A percentile compares a stretch with the other conserved stretches of the same genome.
Evolutionary conservation across 306 rosid species (phyloP).

Genomic region (Quercus parvula): DNA sequence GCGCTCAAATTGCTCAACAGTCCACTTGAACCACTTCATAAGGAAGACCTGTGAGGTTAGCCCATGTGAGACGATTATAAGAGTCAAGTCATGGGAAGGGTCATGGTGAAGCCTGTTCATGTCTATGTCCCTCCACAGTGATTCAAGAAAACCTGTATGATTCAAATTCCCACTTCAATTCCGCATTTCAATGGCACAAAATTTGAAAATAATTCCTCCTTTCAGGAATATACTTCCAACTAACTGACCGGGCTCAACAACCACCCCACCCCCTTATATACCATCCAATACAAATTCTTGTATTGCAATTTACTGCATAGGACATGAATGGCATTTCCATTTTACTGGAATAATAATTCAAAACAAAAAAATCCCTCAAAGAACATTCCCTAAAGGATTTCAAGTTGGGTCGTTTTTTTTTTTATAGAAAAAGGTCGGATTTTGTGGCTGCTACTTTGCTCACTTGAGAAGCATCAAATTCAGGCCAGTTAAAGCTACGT

Average conservation of each 20-base stretch:
- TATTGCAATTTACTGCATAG: neutral
- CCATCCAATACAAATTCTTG: neutral
- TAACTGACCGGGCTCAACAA: too few relatives aligned
- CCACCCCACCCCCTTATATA: too few relatives aligned
- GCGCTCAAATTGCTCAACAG: slow-evolving; percentile 79
- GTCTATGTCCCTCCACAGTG: slow-evolving; percentile 92
- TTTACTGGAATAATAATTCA: neutral
- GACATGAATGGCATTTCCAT: neutral
- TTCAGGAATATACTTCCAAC: neutral
- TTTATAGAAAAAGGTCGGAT: too few relatives aligned
- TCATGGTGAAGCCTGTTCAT: slow-evolving; percentile 70
- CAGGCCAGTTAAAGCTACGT: neutral
- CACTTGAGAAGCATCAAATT: too few relatives aligned
- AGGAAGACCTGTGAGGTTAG: slow-evolving; percentile 79
- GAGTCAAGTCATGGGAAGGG: slow-evolving; percentile 68
- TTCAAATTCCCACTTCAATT: neutral
- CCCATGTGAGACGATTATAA: slow-evolving; percentile 82
- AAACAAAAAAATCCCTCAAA: neutral
- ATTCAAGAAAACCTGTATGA: slow-evolving; percentile 82
- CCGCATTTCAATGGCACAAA: neutral
- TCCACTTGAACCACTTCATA: slow-evolving; percentile 97
- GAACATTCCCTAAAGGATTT: neutral
- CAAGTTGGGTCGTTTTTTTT: neutral
- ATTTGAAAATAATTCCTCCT: neutral
- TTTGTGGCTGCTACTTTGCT: neutral